Evolutionary conservation across 2,329 filamentous ascomycete genomes (phyloP).

Genomic region (Botryotinia narcissicola): DNA sequence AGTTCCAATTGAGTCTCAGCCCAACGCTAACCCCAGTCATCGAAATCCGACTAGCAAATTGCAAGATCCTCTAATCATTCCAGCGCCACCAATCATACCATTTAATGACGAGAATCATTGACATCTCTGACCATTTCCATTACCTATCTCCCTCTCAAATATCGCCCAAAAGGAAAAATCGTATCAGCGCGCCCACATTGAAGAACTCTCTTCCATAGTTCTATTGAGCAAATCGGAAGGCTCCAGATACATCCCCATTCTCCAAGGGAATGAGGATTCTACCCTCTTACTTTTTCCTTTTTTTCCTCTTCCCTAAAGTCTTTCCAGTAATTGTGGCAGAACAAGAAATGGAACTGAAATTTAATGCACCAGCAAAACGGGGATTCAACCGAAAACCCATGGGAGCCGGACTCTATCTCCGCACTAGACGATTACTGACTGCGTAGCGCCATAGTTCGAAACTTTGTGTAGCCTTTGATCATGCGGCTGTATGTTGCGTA

Average conservation of each 20-base stretch:
- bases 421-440: slow-evolving; percentile 3
- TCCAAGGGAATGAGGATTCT: neutral
- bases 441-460: neutral
- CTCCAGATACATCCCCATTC: neutral
- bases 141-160: neutral
- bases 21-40: neutral
- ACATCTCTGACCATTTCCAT: neutral
- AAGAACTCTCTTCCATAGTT: neutral
- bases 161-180: neutral
- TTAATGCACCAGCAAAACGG: slow-evolving; percentile 6
- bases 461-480: slow-evolving; percentile 14
- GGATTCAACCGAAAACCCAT: slow-evolving; percentile 6
- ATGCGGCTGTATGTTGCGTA: slow-evolving; percentile 15
- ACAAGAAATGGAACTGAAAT: neutral
- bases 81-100: slow-evolving; percentile 13
- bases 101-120: slow-evolving; percentile 6
- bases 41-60: neutral
- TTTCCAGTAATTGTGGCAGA: neutral
- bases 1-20: slow-evolving; percentile 9
- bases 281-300: neutral
- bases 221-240: neutral
- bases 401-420: slow-evolving; percentile 8
- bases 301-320: neutral
- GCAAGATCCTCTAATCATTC: neutral
- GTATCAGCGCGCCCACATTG: neutral